These are phyloP conservation scores for Penicillium desertorum DNA, from an alignment of 495 filamentous ascomycete genomes.

Conservation along the genomic window DNA sequence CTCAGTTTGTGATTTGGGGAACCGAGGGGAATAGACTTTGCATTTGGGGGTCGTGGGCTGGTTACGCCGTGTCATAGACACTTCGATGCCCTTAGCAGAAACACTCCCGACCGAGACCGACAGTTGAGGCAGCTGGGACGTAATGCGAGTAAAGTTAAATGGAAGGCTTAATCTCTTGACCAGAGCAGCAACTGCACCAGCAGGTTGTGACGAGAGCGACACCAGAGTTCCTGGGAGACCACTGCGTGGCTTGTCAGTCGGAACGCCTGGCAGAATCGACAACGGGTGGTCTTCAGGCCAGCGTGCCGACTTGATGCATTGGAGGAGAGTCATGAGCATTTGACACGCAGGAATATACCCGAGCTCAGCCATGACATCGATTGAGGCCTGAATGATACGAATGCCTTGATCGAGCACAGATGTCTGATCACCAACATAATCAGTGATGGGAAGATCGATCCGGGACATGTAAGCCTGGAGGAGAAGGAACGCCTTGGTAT, in stretches of 20 bases:
- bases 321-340: slow-evolving; percentile 80
- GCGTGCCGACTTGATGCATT: slow-evolving; percentile 85
- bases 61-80: slow-evolving; percentile 69
- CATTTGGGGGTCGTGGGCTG: slow-evolving; percentile 57
- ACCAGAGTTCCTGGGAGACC: slow-evolving; percentile 26
- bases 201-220: slow-evolving; percentile 31
- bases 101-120: slow-evolving; percentile 60
- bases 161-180: slow-evolving; percentile 33
- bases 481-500: slow-evolving; percentile 93
- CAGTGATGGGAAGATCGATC: slow-evolving; percentile 87
- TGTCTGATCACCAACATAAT: slow-evolving; percentile 94
- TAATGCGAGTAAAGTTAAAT: slow-evolving; percentile 54
- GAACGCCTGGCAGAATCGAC: slow-evolving; percentile 78
- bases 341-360: slow-evolving; percentile 71
- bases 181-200: slow-evolving; percentile 26
- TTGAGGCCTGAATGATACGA: slow-evolving; percentile 87
- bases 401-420: slow-evolving; percentile 92
- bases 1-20: slow-evolving; percentile 93
- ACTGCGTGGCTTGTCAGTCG: slow-evolving; percentile 36
- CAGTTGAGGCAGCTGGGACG: slow-evolving; percentile 64
- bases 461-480: slow-evolving; percentile 94
- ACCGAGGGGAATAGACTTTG: slow-evolving; percentile 78
- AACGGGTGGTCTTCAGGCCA: slow-evolving; percentile 85
- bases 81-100: slow-evolving; percentile 59
- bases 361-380: slow-evolving; percentile 92